A percentile compares a stretch with the other conserved stretches of the same genome.
Evolutionary conservation across 2,329 filamentous ascomycete genomes (phyloP).

Genomic region (Penicillium sp.): DNA sequence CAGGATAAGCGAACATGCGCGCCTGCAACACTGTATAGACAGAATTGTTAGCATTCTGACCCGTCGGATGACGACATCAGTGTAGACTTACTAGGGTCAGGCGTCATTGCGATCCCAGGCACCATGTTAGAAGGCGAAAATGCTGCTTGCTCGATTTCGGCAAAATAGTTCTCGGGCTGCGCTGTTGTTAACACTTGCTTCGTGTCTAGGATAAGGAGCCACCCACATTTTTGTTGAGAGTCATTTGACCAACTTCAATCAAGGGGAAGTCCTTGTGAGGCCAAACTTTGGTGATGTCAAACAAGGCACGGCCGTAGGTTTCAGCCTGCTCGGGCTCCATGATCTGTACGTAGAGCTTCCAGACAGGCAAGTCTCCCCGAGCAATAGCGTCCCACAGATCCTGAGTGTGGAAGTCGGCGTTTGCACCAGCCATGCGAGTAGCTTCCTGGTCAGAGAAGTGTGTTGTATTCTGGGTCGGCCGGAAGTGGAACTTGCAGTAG

Average conservation of each 20-base stretch:
- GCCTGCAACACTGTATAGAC: slow-evolving; percentile 52
- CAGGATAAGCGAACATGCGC: slow-evolving; percentile 60
- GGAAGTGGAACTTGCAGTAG: slow-evolving; percentile 61
- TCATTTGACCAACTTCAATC: slow-evolving; percentile 49
- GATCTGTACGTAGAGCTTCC: slow-evolving; percentile 55
- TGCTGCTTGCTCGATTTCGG: slow-evolving; percentile 64
- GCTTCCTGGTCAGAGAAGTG: slow-evolving; percentile 55
- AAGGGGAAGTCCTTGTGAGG: slow-evolving; percentile 51
- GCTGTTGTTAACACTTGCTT: slow-evolving; percentile 3
- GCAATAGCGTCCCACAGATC: slow-evolving; percentile 62
- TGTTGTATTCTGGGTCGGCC: slow-evolving; percentile 54
- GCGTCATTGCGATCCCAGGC: slow-evolving; percentile 59
- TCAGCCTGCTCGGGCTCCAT: slow-evolving; percentile 53
- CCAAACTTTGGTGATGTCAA: slow-evolving; percentile 58
- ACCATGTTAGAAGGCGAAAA: slow-evolving; percentile 64
- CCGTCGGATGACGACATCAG: background rate
- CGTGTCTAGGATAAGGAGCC: background rate
- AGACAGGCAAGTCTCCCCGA: slow-evolving; percentile 56
- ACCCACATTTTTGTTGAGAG: slow-evolving; percentile 49
- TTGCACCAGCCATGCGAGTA: slow-evolving; percentile 48
- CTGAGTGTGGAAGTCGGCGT: slow-evolving; percentile 58
- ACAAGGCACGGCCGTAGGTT: slow-evolving; percentile 48
- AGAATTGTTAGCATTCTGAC: background rate
- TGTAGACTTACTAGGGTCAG: slow-evolving; percentile 51
- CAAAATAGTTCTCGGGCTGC: slow-evolving; percentile 54